Base-by-base conservation (phyloP, 305 asterid genomes). In the Lippia alba region DNA sequence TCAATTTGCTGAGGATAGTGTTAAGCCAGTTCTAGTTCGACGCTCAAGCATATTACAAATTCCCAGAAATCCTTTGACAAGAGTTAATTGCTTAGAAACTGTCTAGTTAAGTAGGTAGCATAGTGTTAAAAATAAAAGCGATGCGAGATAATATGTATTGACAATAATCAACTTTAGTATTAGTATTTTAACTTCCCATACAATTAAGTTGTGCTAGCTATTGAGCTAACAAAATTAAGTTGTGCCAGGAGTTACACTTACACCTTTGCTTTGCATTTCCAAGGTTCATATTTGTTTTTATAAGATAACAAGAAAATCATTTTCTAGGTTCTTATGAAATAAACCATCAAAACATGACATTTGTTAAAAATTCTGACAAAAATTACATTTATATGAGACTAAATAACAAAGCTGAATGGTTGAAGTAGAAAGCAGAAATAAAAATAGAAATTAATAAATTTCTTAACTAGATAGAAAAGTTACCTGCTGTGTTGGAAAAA, bases 401-500 rank as follows among this genome's bases (percentile, higher is more conserved):
- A 20, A 60, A 12, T 48, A 4, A 70, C 15, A 54, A 61, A 61
- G 53, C 20, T 50, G 14, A 24, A 44, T 44, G 14, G n/a, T 44
- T 44, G 9, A 36, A 61, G 20, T n/a, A n/a, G n/a, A n/a, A 19
- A 17, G 46, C 46, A 45, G 8, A 45, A 61, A 50, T 10, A 32
- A 49, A 18, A 44, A 44, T 57, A 68, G 12, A 56, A 69, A 20
- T 11, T 12, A 51, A 62, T 65, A 49, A 7, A 56, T 15, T 61
- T 68, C 46, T 58, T 61, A 32, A 40, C 63, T n/a, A 33, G 32
- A 71, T 8, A 45, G 39, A 72, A 56, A 17, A 24, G 3, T 41
- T 79, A 92, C 96, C 97, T 86, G 79, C 76, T 87, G 83, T 2
- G 96, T 89, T 19, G 89, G 75, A 86, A 91, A 76, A 74, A 87